Base-by-base conservation (phyloP, 768 basidiomycete genomes). In the Erythrobasidium yunnanense region DNA sequence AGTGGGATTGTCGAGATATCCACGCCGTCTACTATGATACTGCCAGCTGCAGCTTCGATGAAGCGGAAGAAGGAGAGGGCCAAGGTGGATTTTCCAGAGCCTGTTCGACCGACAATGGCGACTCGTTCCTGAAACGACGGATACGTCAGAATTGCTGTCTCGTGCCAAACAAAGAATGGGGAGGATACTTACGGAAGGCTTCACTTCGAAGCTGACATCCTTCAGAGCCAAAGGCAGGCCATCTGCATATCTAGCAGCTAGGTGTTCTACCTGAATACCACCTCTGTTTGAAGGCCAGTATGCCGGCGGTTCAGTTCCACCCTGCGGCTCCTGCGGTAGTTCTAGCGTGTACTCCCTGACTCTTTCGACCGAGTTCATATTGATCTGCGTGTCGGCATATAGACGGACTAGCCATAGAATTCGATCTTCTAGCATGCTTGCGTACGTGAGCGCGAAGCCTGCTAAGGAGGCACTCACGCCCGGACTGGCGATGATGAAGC, bases 31-130 rank as follows among this genome's bases (percentile, higher is more conserved):
- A 79, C 78, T 18, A 68, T 62, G 58, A 74, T 74, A 30, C 54
- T 49, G 0, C 78, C 78, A 2, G 63, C 57, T 4, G 70, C 66
- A 17, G 77, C 76, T 65, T 79, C 77, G 67, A 79, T 70, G 70
- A 79, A 79, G 17, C 78, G 73, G 76, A 79, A 79, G 74, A 79
- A 78, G 5, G 75, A 76, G 17, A 78, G 70, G 0, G 77, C 78
- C n/a, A 79, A 73, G 32, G 78, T 73, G 3, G 55, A 65, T 55
- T 73, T 72, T 29, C 73, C 73, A 15, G 68, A 69, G 1, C 71
- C 71, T 53, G 66, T 34, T 17, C 65, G 8, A 25, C 58, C 66
- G 23, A 56, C 65, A 35, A 66, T 53, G 4, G 66, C 45, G 47
- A 66, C 22, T 45, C 66, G 45, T 35, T 67, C 65, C 65, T 66